These are phyloP conservation scores for Linnemannia zychae DNA, from an alignment of 192 early-diverging fungal genomes.

Conservation along the genomic window DNA sequence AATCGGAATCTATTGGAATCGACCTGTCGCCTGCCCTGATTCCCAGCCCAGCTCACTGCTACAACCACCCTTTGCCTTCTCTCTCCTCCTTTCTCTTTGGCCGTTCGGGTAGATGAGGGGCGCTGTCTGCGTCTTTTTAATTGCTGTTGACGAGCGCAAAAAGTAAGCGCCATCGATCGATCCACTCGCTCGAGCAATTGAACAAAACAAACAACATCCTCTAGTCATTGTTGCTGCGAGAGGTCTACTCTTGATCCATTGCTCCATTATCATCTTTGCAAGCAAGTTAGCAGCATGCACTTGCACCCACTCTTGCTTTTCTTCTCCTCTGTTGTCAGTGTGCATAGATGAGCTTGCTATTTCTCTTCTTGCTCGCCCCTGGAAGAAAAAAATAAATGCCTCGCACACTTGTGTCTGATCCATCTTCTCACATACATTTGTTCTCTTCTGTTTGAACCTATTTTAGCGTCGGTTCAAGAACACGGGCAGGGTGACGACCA, in stretches of 20 bases:
- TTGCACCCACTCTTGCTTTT: background rate
- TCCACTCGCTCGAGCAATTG: background rate
- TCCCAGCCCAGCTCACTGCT: background rate
- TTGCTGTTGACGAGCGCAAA: background rate
- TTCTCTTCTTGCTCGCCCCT: background rate
- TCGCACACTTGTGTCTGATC: background rate
- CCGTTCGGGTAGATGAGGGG: slow-evolving; percentile 8
- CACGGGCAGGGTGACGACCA: background rate
- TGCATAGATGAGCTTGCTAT: background rate
- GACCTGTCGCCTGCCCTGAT: background rate
- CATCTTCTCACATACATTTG: background rate
- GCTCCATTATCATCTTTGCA: too few relatives aligned
- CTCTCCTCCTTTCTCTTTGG: background rate
- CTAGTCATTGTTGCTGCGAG: too few relatives aligned
- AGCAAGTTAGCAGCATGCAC: too few relatives aligned
- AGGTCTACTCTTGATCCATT: too few relatives aligned
- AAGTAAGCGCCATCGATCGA: too few relatives aligned
- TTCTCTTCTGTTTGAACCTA: background rate
- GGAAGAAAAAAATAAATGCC: background rate
- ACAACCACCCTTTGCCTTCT: background rate
- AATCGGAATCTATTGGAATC: background rate
- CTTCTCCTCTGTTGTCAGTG: background rate
- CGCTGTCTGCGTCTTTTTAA: background rate
- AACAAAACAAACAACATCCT: too few relatives aligned
- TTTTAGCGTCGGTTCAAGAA: background rate